Base-by-base conservation (phyloP, 257 asterid species). In the Solanum megistacrolobum region DNA sequence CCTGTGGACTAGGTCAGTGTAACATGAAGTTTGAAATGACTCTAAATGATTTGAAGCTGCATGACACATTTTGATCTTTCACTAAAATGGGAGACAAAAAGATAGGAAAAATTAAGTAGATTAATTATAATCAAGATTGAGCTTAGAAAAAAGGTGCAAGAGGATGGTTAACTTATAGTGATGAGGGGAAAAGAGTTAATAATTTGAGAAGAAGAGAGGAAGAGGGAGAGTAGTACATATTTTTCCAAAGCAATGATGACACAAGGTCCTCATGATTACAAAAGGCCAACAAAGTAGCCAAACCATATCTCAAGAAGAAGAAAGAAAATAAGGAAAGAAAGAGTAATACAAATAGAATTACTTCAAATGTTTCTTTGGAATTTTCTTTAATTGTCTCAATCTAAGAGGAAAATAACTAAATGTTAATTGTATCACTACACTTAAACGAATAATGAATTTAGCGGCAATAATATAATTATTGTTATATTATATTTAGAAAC, bases 201-300 rank as follows among this genome's bases (percentile, higher is more conserved):
- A 14, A 31, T 14, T 2, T 36, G 32, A 32, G 74, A 68, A 83
- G 84, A 43, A 29, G 38, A 16, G 85, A 9, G 66, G 85, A 46
- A 81, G 41, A 81, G 10, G 85, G 85, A 46, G 18, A 81, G 85
- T 65, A 4, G 55, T 41, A 39, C 72, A 31, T 41, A 25, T 79
- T 55, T 27, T 84, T 91, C 88, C 88, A 73, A 74, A 86, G 88
- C 84, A 87, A 91, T 91, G 92, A 91, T 91, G 93, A 75, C 87
- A 87, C 55, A 87, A 52, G 86, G 66, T 66, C 16, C 76, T 88
- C 90, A 91, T 90, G 31, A 90, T 88, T 91, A 90, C 90, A 87
- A 83, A 87, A 82, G 74, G 90, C 90, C 78, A 82, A 87, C 34
- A 39, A 79, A 34, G 52, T 46, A 25, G 84, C 73, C 85, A 25